Percentiles rank a stretch among this genome's conserved stretches.
Evolutionary conservation across 2,329 filamentous ascomycete species (phyloP).

Genomic region (Biscogniauxia marginata): DNA sequence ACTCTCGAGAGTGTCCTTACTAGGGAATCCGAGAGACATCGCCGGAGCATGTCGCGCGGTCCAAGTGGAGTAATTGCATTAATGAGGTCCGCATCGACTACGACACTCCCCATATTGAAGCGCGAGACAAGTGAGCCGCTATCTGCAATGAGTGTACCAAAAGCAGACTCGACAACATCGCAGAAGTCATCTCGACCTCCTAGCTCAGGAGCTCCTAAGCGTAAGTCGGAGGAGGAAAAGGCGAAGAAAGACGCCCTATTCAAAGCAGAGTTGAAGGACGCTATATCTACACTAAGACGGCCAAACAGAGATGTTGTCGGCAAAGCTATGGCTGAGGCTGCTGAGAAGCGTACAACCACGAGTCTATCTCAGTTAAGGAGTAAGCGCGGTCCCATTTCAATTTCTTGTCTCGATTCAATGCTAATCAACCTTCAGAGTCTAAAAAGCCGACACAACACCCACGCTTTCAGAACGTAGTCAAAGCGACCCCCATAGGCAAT

Average conservation of each 20-base stretch:
- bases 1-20: conserved; percentile 63
- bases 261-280: conserved; percentile 69
- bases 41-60: conserved; percentile 54
- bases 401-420: neutral
- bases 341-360: conserved; percentile 57
- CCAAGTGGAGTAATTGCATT: conserved; percentile 61
- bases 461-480: conserved; percentile 45
- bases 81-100: conserved; percentile 66
- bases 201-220: conserved; percentile 45
- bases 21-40: conserved; percentile 52
- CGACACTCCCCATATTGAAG: conserved; percentile 64
- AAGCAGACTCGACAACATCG: conserved; percentile 37
- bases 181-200: conserved; percentile 39
- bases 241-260: conserved; percentile 64
- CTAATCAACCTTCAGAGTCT: conserved; percentile 44
- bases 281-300: conserved; percentile 71
- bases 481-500: conserved; percentile 56
- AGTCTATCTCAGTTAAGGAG: conserved; percentile 48
- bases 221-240: conserved; percentile 54
- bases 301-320: conserved; percentile 72
- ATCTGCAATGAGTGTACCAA: conserved; percentile 49
- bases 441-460: conserved; percentile 48
- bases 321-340: conserved; percentile 64
- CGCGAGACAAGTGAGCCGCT: conserved; percentile 64
- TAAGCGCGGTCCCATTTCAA: conserved; percentile 35